Percentiles rank a stretch among this genome's conserved stretches.
phyloP scores from a whole-genome alignment of 225 moss, liverwort and hornwort genomes.

The Bryum argenteum region DNA sequence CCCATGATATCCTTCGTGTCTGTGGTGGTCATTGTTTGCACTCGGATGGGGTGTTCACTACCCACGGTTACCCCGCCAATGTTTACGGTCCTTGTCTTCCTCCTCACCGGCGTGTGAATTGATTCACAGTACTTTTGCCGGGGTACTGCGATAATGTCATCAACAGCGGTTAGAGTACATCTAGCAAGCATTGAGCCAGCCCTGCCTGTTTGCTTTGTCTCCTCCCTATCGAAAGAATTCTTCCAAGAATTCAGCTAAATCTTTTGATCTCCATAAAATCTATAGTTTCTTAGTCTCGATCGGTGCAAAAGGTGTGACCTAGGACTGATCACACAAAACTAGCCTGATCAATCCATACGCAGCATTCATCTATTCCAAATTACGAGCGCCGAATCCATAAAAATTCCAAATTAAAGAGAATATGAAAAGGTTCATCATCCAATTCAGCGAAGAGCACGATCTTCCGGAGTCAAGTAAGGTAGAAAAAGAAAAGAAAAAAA shows the following conservation, averaged over 20 bases:
- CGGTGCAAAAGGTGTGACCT: background rate
- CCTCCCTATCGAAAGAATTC: slow-evolving; percentile 1
- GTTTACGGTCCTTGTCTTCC: slow-evolving; percentile 73
- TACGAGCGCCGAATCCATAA: background rate
- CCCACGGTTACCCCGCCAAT: slow-evolving; percentile 75
- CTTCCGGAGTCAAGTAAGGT: background rate
- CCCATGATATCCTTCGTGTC: slow-evolving; percentile 79
- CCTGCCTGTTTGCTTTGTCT: background rate
- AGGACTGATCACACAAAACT: background rate
- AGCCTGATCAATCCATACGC: background rate
- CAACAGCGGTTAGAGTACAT: slow-evolving; percentile 15
- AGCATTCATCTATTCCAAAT: background rate
- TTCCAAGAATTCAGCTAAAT: background rate
- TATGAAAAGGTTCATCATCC: background rate
- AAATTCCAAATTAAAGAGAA: background rate
- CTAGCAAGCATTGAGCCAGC: background rate
- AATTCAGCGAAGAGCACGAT: slow-evolving; percentile 3
- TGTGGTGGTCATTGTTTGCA: slow-evolving; percentile 94
- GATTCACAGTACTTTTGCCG: slow-evolving; percentile 81
- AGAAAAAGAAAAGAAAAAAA: background rate
- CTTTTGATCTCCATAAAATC: background rate
- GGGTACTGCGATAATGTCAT: slow-evolving; percentile 54
- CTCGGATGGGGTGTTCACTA: slow-evolving; percentile 81
- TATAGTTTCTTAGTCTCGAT: background rate
- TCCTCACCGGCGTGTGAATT: slow-evolving; percentile 64